Percentiles rank a stretch among this genome's conserved stretches.
Evolutionary conservation across 768 basidiomycete species (phyloP).

Genomic region (Scleroderma bovista): DNA sequence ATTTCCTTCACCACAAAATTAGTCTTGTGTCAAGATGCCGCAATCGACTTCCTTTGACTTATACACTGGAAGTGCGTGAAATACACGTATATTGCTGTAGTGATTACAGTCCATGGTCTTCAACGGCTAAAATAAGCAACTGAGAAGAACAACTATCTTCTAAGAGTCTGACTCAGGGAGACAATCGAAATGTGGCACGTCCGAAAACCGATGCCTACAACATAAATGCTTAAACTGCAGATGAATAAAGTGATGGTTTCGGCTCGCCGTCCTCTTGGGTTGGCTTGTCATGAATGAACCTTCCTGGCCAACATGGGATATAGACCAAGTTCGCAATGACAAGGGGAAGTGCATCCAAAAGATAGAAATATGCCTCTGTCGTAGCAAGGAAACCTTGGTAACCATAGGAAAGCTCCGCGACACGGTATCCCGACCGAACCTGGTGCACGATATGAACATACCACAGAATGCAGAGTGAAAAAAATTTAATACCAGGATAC

Average conservation of each 20-base stretch:
- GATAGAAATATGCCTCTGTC: slow-evolving; percentile 60
- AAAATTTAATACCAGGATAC: slow-evolving; percentile 48
- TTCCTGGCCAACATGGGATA: slow-evolving; percentile 60
- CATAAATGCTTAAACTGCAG: not conserved
- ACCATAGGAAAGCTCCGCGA: slow-evolving; percentile 60
- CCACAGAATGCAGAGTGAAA: too few relatives aligned
- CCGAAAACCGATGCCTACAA: too few relatives aligned
- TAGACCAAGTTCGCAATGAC: slow-evolving; percentile 55
- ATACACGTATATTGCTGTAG: too few relatives aligned
- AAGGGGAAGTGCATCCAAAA: slow-evolving; percentile 60
- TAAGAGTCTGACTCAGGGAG: too few relatives aligned
- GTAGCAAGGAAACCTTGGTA: slow-evolving; percentile 51
- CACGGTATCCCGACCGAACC: slow-evolving; percentile 63
- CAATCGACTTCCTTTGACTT: too few relatives aligned
- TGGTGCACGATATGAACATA: slow-evolving; percentile 15
- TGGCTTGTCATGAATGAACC: slow-evolving; percentile 34
- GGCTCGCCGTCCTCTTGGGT: not conserved
- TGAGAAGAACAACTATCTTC: too few relatives aligned
- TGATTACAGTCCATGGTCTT: too few relatives aligned
- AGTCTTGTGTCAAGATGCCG: too few relatives aligned
- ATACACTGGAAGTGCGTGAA: too few relatives aligned
- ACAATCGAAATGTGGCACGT: too few relatives aligned
- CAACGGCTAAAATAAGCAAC: too few relatives aligned
- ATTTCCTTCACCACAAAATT: too few relatives aligned
- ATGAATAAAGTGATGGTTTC: not conserved